Evolutionary conservation across 305 asterid species (phyloP), one percentile per base, ranked within the genome.

Genomic region (Solanum hybrid): DNA sequence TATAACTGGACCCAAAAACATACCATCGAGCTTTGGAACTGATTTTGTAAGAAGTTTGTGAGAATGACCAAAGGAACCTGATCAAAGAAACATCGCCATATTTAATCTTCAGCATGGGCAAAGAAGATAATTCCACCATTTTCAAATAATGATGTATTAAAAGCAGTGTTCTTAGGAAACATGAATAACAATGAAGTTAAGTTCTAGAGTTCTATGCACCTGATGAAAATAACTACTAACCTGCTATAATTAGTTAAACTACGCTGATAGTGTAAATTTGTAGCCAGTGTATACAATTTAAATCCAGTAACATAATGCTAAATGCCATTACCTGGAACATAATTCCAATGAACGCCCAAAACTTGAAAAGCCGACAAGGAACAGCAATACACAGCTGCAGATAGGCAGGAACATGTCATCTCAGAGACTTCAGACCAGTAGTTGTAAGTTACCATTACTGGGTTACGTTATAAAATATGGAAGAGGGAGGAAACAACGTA

Each of bases 11-110:
- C 27, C 36, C 37, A 40, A 64, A 88, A 88, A 90, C 93, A 40
- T 90, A 98, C 99, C 99, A 95, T 96, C 20, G 99, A 96, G 88
- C 93, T 96, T 86, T 96, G 89, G 97, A 95, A 96, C 94, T 95
- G 95, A 91, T 96, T 85, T 90, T 95, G 98, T 93, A 98, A 91
- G 92, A 88, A 94, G 84, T 96, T 98, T 34, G 99, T 98, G 91
- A 97, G 90, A 56, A 97, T 90, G 85, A 97, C 98, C 86, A 96
- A 94, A n/a, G 99, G 99, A 89, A 97, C 97, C 99, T 97, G 98
- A 84, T 12, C 35, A 79, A 10, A 84, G 73, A 51, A 46, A 84
- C 31, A 84, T 13, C 4, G 8, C 73, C 87, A 46, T 46, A 51
- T 29, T 84, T 29, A 84, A 3, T 4, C 10, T 46, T 84, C 42